Conservation (phyloP, 768 basidiomycete genomes). For the Boletus vinaceobasis region DNA sequence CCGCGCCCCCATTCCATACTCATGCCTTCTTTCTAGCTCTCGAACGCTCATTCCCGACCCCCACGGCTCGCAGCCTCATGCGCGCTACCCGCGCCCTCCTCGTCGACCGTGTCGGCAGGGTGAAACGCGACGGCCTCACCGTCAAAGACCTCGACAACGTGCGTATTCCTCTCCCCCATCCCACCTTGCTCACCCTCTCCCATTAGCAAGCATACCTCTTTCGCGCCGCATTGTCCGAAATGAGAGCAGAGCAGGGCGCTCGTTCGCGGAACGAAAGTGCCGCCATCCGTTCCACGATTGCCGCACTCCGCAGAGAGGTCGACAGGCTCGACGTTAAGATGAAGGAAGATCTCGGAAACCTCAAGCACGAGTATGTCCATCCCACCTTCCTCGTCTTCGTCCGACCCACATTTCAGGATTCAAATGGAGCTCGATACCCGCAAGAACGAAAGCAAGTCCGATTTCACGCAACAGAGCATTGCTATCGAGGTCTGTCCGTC, state of each 20-base stretch:
- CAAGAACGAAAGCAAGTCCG: conserved; percentile 85
- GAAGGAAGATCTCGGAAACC: conserved; percentile 84
- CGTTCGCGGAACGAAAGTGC: conserved; percentile 81
- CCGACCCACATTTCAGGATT: conserved; percentile 50
- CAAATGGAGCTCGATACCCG: conserved; percentile 96
- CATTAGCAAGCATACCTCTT: conserved; percentile 91
- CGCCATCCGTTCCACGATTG: conserved; percentile 69
- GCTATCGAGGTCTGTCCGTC: conserved; percentile 62
- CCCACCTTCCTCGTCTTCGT: neutral
- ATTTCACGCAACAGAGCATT: conserved; percentile 82
- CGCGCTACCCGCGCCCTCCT: conserved; percentile 77
- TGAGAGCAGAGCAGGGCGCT: conserved; percentile 81
- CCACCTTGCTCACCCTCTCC: neutral
- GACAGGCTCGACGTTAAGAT: conserved; percentile 85
- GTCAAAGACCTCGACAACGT: conserved; percentile 82
- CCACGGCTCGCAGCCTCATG: conserved; percentile 77
- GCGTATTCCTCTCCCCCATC: conserved; percentile 19
- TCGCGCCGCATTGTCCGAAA: conserved; percentile 86
- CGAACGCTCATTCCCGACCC: conserved; percentile 70
- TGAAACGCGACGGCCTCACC: conserved; percentile 68
- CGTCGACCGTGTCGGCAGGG: conserved; percentile 69
- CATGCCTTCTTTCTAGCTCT: conserved; percentile 71
- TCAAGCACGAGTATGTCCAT: conserved; percentile 85
- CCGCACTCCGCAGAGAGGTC: conserved; percentile 81
- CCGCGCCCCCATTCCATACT: conserved; percentile 78